phyloP scores from a whole-genome alignment of 352 stramenopile genomes.

The Pseudoperonospora humuli region DNA sequence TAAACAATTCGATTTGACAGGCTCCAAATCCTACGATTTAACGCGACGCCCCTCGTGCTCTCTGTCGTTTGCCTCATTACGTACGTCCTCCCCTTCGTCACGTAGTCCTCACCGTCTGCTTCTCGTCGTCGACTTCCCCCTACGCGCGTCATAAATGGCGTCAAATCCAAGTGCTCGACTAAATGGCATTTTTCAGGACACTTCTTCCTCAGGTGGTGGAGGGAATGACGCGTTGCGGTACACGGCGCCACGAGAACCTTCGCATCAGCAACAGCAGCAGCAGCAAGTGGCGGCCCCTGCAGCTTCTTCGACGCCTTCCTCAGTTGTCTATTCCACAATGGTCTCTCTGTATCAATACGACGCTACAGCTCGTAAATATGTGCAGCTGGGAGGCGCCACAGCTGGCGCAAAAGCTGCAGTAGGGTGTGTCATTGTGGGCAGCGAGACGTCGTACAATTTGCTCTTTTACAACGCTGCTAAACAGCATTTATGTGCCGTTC shows the following conservation, averaged over 20 bases:
- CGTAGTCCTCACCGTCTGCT: neutral
- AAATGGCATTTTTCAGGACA: slow-evolving; percentile 49
- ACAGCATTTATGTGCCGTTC: slow-evolving; percentile 48
- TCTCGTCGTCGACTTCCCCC: neutral
- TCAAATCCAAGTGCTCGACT: slow-evolving; percentile 47
- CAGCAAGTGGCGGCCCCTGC: slow-evolving; percentile 8
- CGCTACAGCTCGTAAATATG: slow-evolving; percentile 40
- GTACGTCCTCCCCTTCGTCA: slow-evolving; percentile 5
- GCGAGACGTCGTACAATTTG: slow-evolving; percentile 55
- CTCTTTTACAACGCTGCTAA: slow-evolving; percentile 74
- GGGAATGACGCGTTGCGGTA: slow-evolving; percentile 70
- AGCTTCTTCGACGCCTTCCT: slow-evolving; percentile 17
- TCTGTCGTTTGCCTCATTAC: neutral
- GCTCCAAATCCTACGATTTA: too few relatives aligned
- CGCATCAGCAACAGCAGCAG: slow-evolving; percentile 20
- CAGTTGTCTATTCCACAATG: slow-evolving; percentile 58
- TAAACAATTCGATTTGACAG: too few relatives aligned
- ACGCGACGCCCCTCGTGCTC: too few relatives aligned
- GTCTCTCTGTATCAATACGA: slow-evolving; percentile 78
- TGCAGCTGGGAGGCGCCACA: slow-evolving; percentile 36
- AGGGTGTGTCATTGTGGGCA: slow-evolving; percentile 66
- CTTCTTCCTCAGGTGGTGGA: slow-evolving; percentile 10
- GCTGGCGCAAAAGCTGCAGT: slow-evolving; percentile 30
- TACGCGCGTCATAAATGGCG: slow-evolving; percentile 15
- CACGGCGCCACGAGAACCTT: slow-evolving; percentile 54